Conservation (phyloP, 1,139 yeast genomes). For the Nakaseomyces bracarensis region DNA sequence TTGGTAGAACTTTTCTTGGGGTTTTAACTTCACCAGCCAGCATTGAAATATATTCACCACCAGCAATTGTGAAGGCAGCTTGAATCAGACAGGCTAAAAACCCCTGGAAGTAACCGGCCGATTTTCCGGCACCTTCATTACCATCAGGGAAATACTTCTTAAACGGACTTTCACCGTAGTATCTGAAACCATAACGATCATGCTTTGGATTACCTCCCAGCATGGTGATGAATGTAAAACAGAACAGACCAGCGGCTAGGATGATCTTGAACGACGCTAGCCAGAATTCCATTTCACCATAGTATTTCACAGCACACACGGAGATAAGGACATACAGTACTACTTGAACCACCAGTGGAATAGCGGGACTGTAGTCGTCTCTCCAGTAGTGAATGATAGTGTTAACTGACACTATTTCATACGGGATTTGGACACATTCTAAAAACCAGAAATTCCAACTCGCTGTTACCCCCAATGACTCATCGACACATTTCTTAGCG, state of each 20-base stretch:
- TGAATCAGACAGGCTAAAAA: constrained; percentile 53
- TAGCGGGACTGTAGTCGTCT: constrained; percentile 62
- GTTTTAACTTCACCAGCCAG: constrained; percentile 73
- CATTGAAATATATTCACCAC: constrained; percentile 80
- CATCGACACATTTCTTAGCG: constrained; percentile 52
- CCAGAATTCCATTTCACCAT: constrained; percentile 81
- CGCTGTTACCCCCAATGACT: constrained; percentile 67
- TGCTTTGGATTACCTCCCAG: constrained; percentile 71
- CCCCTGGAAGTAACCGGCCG: constrained; percentile 62
- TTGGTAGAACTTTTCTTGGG: constrained; percentile 71
- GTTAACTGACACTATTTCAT: constrained; percentile 73
- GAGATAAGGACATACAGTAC: constrained; percentile 56
- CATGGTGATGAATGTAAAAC: constrained; percentile 73
- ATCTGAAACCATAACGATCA: constrained; percentile 59
- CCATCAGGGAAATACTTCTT: constrained; percentile 52
- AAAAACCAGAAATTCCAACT: constrained; percentile 76
- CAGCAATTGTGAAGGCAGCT: constrained; percentile 67
- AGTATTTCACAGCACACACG: constrained; percentile 60
- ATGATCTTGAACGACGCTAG: constrained; percentile 64
- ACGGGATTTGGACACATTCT: constrained; percentile 70
- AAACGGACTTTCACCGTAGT: constrained; percentile 52
- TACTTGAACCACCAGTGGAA: constrained; percentile 55
- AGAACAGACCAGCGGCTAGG: constrained; percentile 60
- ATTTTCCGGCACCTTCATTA: constrained; percentile 20
- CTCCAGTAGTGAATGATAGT: constrained; percentile 75